These are phyloP conservation scores for Zea luxurians DNA, from an alignment of 176 grass and related monocot genomes.

Conservation along the genomic window DNA sequence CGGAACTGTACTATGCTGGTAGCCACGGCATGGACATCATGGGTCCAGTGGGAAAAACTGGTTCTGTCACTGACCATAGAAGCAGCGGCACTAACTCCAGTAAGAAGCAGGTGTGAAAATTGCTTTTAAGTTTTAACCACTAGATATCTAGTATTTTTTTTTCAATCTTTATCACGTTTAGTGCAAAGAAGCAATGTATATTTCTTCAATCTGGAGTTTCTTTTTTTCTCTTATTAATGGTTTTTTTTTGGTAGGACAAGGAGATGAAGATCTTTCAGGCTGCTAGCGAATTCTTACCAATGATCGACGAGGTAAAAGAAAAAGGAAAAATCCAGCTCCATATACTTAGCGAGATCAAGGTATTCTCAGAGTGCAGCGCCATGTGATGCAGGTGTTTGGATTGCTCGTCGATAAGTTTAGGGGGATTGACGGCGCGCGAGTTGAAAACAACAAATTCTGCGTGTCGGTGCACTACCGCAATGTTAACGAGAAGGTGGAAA, in stretches of 20 bases:
- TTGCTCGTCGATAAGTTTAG: conserved; percentile 56
- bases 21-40: conserved; percentile 89
- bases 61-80: conserved; percentile 2
- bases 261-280: conserved; percentile 64
- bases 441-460: conserved; percentile 79
- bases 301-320: conserved; percentile 60
- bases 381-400: conserved; percentile 51
- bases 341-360: background rate
- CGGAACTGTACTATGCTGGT: conserved; percentile 75
- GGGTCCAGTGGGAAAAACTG: conserved; percentile 48
- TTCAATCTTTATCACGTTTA: background rate
- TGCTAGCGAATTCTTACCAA: conserved; percentile 63
- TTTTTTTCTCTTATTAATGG: background rate
- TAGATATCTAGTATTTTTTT: background rate
- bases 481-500: conserved; percentile 52
- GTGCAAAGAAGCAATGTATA: background rate
- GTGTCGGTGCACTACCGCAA: conserved; percentile 80
- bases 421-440: conserved; percentile 49
- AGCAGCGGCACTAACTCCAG: background rate
- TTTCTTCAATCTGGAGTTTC: background rate
- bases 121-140: background rate
- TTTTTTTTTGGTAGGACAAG: conserved; percentile 41
- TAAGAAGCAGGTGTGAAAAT: background rate
- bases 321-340: background rate
- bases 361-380: background rate